Base-by-base conservation (phyloP, 2,329 filamentous ascomycete species). In the Chaetomium olivaceum region DNA sequence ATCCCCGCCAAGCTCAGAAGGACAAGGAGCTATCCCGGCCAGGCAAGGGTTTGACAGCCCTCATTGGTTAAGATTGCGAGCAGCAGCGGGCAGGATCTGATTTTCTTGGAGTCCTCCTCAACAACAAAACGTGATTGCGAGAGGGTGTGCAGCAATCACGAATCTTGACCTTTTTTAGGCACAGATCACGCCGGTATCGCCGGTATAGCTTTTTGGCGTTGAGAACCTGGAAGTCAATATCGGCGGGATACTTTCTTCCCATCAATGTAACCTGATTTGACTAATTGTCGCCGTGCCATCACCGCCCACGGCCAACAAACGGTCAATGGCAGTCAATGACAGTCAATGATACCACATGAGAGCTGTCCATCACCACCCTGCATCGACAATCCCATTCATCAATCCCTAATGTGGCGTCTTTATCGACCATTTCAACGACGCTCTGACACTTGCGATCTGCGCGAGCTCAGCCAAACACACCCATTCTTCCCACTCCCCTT, bases 31-130 rank as follows among this genome's bases (percentile, higher is more conserved):
- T 27, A 68, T 63, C 70, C 73, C 68, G 69, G 64, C 54, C 64
- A 68, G 58, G 66, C 76, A 77, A 67, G 76, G 77, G 72, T 73
- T 72, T 72, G 58, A n/a, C 33, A n/a, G 31, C 59, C 60, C 51
- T 66, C 46, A 80, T 79, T 80, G 78, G 78, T 61, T 57, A 64
- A 23, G 27, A n/a, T 25, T 66, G 29, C 71, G 66, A 74, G 69
- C 74, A 69, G 31, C 33, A 55, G 71, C 68, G 70, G 69, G 71
- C 70, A 72, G 65, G 69, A 70, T 71, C 67, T 68, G 74, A 68
- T 67, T 66, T 66, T 58, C 46, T 68, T 65, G 62, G 74, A 71
- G 71, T 50, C 69, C 68, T 71, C 71, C 11, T 46, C 36, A 56
- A 56, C 54, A 25, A 46, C 55, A 21, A 73, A 74, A 76, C 73